A percentile compares a stretch with the other conserved stretches of the same genome.
phyloP scores from a whole-genome alignment of 768 basidiomycete species.

The Podaxis sp. region DNA sequence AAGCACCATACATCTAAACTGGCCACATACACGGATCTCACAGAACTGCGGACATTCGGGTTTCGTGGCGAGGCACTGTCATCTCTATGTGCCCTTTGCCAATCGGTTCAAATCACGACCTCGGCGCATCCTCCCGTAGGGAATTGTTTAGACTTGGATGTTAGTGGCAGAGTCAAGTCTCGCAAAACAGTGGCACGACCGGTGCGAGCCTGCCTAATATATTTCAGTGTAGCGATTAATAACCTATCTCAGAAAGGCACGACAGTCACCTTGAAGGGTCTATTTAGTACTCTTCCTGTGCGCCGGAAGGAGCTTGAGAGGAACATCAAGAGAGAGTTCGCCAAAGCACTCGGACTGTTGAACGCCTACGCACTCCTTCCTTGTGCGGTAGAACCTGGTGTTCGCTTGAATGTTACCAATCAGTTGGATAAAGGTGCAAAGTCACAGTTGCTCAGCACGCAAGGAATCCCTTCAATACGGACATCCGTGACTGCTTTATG shows the following conservation, averaged over 20 bases:
- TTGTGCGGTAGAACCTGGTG: slow-evolving; percentile 69
- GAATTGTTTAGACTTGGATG: slow-evolving; percentile 70
- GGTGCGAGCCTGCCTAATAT: slow-evolving; percentile 36
- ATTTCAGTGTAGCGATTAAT: background rate
- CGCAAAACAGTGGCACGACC: slow-evolving; percentile 72
- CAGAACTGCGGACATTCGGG: slow-evolving; percentile 78
- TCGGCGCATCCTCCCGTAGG: slow-evolving; percentile 81
- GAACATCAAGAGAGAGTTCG: slow-evolving; percentile 87
- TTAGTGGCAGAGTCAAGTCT: slow-evolving; percentile 57
- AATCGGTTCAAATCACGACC: slow-evolving; percentile 69
- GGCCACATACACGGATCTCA: slow-evolving; percentile 69
- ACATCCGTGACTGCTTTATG: slow-evolving; percentile 75
- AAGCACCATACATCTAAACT: slow-evolving; percentile 97
- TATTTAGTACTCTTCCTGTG: slow-evolving; percentile 86
- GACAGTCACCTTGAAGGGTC: slow-evolving; percentile 65
- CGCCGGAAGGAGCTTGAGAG: slow-evolving; percentile 88
- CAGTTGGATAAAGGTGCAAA: slow-evolving; percentile 74
- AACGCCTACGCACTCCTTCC: slow-evolving; percentile 90
- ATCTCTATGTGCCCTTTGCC: slow-evolving; percentile 84
- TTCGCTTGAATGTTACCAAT: slow-evolving; percentile 75
- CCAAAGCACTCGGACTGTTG: slow-evolving; percentile 77
- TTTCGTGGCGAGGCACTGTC: slow-evolving; percentile 97
- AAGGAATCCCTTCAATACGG: slow-evolving; percentile 61
- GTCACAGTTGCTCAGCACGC: slow-evolving; percentile 69
- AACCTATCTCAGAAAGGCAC: slow-evolving; percentile 72